Conservation (phyloP, 495 filamentous ascomycete species). For the Penicillium pancosmium region DNA sequence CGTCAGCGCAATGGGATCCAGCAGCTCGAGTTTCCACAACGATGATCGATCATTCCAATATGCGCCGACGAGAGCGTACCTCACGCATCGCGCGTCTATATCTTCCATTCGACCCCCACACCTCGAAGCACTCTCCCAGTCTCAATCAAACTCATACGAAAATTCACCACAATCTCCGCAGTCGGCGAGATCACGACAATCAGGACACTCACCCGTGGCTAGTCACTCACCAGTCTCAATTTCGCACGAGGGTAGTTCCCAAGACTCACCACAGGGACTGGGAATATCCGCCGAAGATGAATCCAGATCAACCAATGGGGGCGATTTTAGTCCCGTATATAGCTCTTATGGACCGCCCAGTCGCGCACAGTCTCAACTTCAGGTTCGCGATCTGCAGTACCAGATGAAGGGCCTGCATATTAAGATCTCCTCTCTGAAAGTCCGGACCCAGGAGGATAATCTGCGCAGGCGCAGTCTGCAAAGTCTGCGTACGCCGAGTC, state of each 20-base stretch:
- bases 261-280: slow-evolving; percentile 33
- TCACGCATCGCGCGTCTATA: slow-evolving; percentile 42
- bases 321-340: slow-evolving; percentile 42
- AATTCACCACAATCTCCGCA: slow-evolving; percentile 11
- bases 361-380: slow-evolving; percentile 56
- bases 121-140: not conserved
- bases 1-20: slow-evolving; percentile 47
- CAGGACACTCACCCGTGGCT: slow-evolving; percentile 14
- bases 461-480: slow-evolving; percentile 82
- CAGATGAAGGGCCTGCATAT: slow-evolving; percentile 95
- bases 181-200: slow-evolving; percentile 9
- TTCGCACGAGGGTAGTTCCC: slow-evolving; percentile 17
- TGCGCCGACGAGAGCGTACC: slow-evolving; percentile 40
- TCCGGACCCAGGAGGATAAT: slow-evolving; percentile 80
- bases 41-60: slow-evolving; percentile 48
- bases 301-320: slow-evolving; percentile 33
- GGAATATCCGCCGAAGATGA: slow-evolving; percentile 34
- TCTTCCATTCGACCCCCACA: slow-evolving; percentile 29
- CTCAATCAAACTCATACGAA: not conserved
- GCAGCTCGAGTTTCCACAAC: slow-evolving; percentile 35
- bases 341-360: slow-evolving; percentile 41
- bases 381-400: slow-evolving; percentile 82
- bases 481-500: slow-evolving; percentile 80
- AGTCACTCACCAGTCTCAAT: slow-evolving; percentile 13
- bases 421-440: slow-evolving; percentile 81